Base-by-base conservation (phyloP, 2,329 filamentous ascomycete genomes). In the Diplodia mutila region DNA sequence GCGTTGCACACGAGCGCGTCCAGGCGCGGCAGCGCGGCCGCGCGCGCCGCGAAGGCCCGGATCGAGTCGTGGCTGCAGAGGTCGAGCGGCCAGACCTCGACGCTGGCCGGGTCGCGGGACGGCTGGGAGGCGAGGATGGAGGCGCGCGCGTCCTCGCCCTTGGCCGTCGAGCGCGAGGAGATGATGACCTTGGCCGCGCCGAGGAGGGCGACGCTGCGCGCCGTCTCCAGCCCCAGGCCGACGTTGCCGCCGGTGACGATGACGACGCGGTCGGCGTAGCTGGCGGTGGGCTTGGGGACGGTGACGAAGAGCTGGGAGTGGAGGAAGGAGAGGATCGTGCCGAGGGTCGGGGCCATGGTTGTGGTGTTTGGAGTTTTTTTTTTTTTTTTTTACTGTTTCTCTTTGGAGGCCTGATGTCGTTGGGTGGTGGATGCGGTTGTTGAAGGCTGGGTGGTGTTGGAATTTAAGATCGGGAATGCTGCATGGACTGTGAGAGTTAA, bases 161-260 rank as follows among this genome's bases (percentile, higher is more conserved):
- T 84, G 25, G 75, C 72, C 7, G 75, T 21, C 29, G 71, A 79
- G 32, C 84, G 80, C 32, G 82, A 80, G 3, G 80, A 81, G 21
- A 85, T 74, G 66, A 85, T 82, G 29, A 85, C 74, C 29, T 77
- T 80, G 1, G 73, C 73, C 14, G 80, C 78, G 4, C 78, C 76
- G 6, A 84, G 76, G 0, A 73, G 71, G 0, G 80, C 77, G 51
- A 83, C 77, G 69, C 84, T 81, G 1, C 75, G 75, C 1, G 80
- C 79, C 6, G 82, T 80, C 73, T 85, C 81, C 53, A 79, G 76
- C 16, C 84, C 83, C 0, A 85, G 77, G 3, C 83, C 83, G 7
- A 76, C 73, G 66, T 85, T 85, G 2, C 80, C 78, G 51, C 84
- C 83, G 0, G 84, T 85, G 0, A 85, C 77, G 51, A 85, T 77